Base-by-base conservation (phyloP, 805 yeast genomes). In the Suhomyces sp. region DNA sequence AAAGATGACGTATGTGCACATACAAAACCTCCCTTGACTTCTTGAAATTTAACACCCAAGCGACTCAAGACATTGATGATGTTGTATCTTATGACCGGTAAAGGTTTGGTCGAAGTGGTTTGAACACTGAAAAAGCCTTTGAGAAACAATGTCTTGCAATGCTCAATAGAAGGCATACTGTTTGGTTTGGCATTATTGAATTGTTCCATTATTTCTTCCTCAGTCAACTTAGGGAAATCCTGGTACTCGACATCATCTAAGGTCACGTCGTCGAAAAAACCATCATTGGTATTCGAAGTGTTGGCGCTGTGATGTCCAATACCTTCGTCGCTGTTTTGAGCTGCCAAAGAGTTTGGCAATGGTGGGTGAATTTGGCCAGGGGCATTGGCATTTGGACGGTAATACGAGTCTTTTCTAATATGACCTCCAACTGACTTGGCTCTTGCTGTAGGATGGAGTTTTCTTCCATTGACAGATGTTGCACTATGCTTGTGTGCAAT, bases 41-140 rank as follows among this genome's bases (percentile, higher is more conserved):
- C 98, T 55, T 85, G 87, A 66, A 80, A 92, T 53, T 84, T 82
- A 46, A 93, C 94, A 24, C 89, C 90, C 63, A 89, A 76, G 56
- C 83, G 83, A 17, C 83, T 84, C 64, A 92, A 77, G 1, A 87
- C 93, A 19, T 83, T 79, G 25, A 92, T 87, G 40, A 92, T 84
- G 64, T 88, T 92, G 63, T 87, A 84, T 50, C 97, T 81, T 52
- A 92, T 91, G 56, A 89, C 87, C 10, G 96, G 92, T 51, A 93
- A 76, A 17, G 97, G 94, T 61, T 90, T 90, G 3, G 97, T 89
- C 2, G 97, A 90, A 0, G 98, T 92, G 1, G 96, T 89, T 71
- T 92, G 97, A 46, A 92, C 97, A 53, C 93, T 85, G 71, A 92
- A 92, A 64, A 93, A 92, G 1, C 97, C 97, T 65, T 91, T 89